phyloP scores from a whole-genome alignment of 2,329 filamentous ascomycete genomes.

The Claviceps sp. region DNA sequence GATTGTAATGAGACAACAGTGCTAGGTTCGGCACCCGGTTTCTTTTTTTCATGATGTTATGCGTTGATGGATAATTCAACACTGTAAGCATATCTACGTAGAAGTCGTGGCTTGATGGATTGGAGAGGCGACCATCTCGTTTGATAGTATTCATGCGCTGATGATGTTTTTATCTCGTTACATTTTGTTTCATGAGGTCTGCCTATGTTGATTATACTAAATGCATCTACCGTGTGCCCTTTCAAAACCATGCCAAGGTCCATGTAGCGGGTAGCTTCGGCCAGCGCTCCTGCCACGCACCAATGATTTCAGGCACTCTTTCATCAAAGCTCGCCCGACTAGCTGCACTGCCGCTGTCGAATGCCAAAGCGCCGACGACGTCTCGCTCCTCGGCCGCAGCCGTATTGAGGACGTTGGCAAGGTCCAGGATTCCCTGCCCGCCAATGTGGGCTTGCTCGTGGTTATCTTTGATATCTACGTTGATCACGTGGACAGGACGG shows the following conservation, averaged over 20 bases:
- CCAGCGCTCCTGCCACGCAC: conserved; percentile 89
- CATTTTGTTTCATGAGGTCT: too few relatives aligned
- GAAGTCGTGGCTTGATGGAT: too few relatives aligned
- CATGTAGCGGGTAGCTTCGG: conserved; percentile 81
- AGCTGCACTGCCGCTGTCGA: conserved; percentile 54
- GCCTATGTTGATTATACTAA: too few relatives aligned
- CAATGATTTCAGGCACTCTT: conserved; percentile 80
- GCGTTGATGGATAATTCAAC: too few relatives aligned
- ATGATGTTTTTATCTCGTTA: too few relatives aligned
- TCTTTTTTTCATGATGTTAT: too few relatives aligned
- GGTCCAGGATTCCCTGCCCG: conserved; percentile 79
- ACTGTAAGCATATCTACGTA: too few relatives aligned
- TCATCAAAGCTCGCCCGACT: conserved; percentile 77
- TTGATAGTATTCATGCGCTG: too few relatives aligned
- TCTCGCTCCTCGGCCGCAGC: conserved; percentile 67
- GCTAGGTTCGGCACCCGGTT: too few relatives aligned
- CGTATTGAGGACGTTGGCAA: conserved; percentile 73
- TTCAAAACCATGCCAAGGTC: conserved; percentile 88
- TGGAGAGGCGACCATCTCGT: too few relatives aligned
- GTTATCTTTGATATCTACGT: conserved; percentile 96
- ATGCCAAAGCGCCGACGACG: conserved; percentile 46
- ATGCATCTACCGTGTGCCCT: background rate
- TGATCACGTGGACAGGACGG: conserved; percentile 91
- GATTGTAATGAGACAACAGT: too few relatives aligned
- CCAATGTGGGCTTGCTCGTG: conserved; percentile 91